These are phyloP conservation scores for Ustilago hordei DNA, from an alignment of 1,284 basidiomycete genomes.

Conservation along the genomic window DNA sequence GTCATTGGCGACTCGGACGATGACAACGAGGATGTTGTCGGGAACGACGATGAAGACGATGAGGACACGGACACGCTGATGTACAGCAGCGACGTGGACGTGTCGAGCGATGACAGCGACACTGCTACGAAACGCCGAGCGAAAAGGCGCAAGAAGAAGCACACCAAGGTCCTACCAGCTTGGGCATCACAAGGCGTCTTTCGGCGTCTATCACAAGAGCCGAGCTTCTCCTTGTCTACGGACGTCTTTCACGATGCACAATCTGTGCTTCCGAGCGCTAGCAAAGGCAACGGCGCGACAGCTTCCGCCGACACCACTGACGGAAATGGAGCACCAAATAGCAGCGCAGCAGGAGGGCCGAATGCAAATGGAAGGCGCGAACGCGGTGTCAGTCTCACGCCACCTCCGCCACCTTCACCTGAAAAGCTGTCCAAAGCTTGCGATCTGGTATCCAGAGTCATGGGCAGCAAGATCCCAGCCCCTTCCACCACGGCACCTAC, in stretches of 20 bases:
- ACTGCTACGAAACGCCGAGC: constrained; percentile 14
- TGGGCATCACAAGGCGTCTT: constrained; percentile 24
- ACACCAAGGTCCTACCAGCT: constrained; percentile 12
- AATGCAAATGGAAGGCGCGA: neutral
- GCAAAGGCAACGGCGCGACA: neutral
- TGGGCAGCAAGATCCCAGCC: constrained; percentile 19
- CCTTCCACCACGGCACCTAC: neutral
- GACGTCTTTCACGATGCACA: constrained; percentile 1
- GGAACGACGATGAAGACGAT: constrained; percentile 24
- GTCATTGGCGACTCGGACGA: constrained; percentile 4
- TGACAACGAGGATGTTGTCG: neutral
- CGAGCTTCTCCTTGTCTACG: constrained; percentile 8
- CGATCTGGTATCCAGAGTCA: constrained; percentile 33
- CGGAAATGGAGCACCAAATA: neutral
- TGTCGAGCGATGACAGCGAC: constrained; percentile 25
- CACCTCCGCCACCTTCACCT: constrained; percentile 29
- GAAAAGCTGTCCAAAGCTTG: constrained; percentile 41
- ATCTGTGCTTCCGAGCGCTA: neutral
- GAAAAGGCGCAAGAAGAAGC: constrained; percentile 39
- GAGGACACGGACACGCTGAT: constrained; percentile 7
- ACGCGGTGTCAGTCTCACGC: constrained; percentile 32
- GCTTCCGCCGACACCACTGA: neutral
- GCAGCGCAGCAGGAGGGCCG: neutral
- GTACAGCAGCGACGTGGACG: constrained; percentile 23
- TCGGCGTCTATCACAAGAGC: constrained; percentile 22